Evolutionary conservation across 805 yeast species (phyloP).

Genomic region (Candida maesae): DNA sequence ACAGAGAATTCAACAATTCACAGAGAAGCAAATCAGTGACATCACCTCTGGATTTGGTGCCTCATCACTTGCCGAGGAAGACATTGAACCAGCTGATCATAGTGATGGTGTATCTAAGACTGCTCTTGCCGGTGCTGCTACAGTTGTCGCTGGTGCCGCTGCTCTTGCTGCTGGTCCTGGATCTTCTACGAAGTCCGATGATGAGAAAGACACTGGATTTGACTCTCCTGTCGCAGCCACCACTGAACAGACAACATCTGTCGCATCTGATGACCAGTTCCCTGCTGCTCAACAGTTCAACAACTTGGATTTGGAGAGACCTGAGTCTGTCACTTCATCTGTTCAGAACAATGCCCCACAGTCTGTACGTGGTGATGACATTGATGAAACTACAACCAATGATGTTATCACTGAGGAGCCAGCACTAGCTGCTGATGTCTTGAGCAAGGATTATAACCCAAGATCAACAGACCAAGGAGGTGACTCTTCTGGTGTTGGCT

Average conservation of each 20-base stretch:
- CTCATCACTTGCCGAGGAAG: slow-evolving; percentile 1
- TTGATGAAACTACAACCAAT: slow-evolving; percentile 27
- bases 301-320: slow-evolving; percentile 41
- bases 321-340: slow-evolving; percentile 83
- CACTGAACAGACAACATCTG: slow-evolving; percentile 26
- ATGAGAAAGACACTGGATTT: slow-evolving; percentile 29
- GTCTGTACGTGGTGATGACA: slow-evolving; percentile 76
- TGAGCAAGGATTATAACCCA: slow-evolving; percentile 26
- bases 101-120: slow-evolving; percentile 24
- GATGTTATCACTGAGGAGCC: slow-evolving; percentile 25
- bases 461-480: slow-evolving; percentile 19
- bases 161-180: slow-evolving; percentile 18
- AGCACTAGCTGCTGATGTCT: slow-evolving; percentile 30
- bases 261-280: slow-evolving; percentile 25
- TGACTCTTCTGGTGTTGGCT: slow-evolving; percentile 24
- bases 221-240: slow-evolving; percentile 22
- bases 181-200: slow-evolving; percentile 30
- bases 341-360: slow-evolving; percentile 90
- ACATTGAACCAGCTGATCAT: slow-evolving; percentile 2
- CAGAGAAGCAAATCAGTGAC: slow-evolving; percentile 37
- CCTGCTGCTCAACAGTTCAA: slow-evolving; percentile 18
- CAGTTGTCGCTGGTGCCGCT: slow-evolving; percentile 25
- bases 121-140: slow-evolving; percentile 23
- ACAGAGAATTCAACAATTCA: slow-evolving; percentile 34
- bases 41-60: slow-evolving; percentile 22